Evolutionary conservation across 2,329 filamentous ascomycete genomes (phyloP).

Genomic region (Sordariomycetes sp.): DNA sequence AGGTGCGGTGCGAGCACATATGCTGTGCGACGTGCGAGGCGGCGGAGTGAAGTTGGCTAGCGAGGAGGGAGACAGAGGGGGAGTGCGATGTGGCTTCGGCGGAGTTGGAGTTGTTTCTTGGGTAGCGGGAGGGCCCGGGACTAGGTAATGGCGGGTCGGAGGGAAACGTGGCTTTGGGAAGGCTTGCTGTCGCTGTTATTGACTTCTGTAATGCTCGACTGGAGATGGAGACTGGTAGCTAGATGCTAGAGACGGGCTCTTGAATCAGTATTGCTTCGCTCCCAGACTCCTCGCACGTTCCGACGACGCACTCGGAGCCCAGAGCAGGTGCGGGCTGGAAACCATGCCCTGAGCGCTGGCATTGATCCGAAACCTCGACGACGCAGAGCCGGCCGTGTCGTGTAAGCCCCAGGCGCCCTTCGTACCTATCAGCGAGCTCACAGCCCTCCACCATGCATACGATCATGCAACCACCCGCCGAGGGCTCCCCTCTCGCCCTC

Average conservation of each 20-base stretch:
- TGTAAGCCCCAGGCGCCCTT: background rate
- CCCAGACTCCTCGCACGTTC: background rate
- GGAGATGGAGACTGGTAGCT: too few species aligned
- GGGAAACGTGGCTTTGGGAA: background rate
- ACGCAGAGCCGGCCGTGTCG: background rate
- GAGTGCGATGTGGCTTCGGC: background rate
- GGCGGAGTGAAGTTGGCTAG: constrained; percentile 12
- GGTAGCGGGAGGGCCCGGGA: background rate
- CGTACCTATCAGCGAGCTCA: background rate
- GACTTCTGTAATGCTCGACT: too few species aligned
- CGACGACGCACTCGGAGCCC: background rate
- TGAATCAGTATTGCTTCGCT: background rate
- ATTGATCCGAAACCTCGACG: background rate
- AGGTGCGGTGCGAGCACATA: constrained; percentile 41
- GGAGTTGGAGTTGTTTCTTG: too few species aligned
- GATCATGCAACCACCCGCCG: background rate
- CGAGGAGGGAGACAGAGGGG: background rate
- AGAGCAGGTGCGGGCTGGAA: background rate
- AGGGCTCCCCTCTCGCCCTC: background rate
- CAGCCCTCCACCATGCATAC: background rate
- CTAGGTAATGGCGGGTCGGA: background rate
- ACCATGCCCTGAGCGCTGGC: background rate
- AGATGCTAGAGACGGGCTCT: too few species aligned
- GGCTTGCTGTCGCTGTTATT: too few species aligned
- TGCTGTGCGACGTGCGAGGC: constrained; percentile 40